A percentile compares a stretch with the other conserved stretches of the same genome.
Evolutionary conservation across 129 eudicot species (phyloP).

Genomic region (Flaveria ramosissima): DNA sequence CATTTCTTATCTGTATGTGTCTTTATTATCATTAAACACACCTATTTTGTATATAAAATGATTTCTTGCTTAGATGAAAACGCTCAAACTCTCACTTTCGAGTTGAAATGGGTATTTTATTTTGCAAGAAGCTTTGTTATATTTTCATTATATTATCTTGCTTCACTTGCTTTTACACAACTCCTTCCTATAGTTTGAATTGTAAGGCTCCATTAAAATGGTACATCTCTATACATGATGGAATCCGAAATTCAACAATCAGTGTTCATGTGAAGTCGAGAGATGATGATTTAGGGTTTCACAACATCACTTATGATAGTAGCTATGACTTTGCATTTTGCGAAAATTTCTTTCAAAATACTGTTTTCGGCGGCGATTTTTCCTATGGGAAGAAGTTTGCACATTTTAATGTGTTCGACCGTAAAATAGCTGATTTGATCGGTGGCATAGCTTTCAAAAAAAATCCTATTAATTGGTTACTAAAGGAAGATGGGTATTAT

Average conservation of each 20-base stretch:
- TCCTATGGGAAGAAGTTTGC: no score
- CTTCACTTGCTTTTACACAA: not conserved
- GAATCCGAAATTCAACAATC: slow-evolving; percentile 16
- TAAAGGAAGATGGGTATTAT: no score
- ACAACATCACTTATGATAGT: slow-evolving; percentile 1
- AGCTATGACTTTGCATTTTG: no score
- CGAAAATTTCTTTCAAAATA: no score
- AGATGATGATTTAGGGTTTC: slow-evolving; percentile 15
- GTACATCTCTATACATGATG: slow-evolving; percentile 12
- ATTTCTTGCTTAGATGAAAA: not conserved
- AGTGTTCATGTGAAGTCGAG: slow-evolving; percentile 1
- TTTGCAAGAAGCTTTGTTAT: not conserved
- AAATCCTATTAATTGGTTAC: no score
- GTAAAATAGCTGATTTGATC: no score
- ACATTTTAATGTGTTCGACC: no score
- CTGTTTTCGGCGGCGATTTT: no score
- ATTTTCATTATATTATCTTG: not conserved
- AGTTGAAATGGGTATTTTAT: not conserved
- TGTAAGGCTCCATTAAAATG: not conserved
- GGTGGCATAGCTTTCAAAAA: no score
- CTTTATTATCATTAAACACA: no score
- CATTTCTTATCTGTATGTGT: no score
- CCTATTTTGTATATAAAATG: no score
- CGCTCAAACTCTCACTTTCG: not conserved
- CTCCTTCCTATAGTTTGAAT: not conserved